Evolutionary conservation across 257 asterid genomes (phyloP), one percentile per base, ranked within the genome.

Genomic region (Nyctanthes arbortristis): DNA sequence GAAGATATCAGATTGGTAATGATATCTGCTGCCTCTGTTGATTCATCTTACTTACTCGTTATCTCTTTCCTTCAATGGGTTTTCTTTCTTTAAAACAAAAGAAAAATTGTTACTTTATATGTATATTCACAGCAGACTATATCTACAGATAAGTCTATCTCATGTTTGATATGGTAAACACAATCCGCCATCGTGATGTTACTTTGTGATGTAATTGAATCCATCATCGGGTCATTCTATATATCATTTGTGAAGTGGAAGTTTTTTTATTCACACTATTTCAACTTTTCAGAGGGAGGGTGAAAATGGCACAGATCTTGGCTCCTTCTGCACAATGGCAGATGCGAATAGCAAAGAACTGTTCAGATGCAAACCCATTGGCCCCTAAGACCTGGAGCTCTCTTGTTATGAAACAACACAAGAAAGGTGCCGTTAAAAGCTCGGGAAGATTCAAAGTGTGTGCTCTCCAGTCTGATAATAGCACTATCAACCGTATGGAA

Each of bases 321-420:
- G 96, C 96, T 72, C 97, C 99, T 58, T 82, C 96, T 5, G 87
- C 90, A 43, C 97, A 91, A 87, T 93, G 99, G 99, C 96, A 81
- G 83, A 91, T 88, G 96, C 86, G 89, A 78, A 67, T 75, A 45
- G 58, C 92, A 5, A 93, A 87, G 76, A 80, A 54, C 82, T 77
- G 93, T 39, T 30, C 72, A 56, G 84, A 87, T 77, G 79, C 85
- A 3, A 79, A 84, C 76, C 87, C 90, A 22, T 61, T 85, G 87
- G 77, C 79, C 69, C 62, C 89, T 45, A 93, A 87, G 82, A 81
- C 79, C 88, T 89, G 88, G 96, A 81, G 82, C 81, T 83, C 96
- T 33, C 77, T 93, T 45, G 84, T 84, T 52, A 25, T 89, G 83
- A 91, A 80, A 73, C 96, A 86, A 59, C 87, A 65, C 89, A 89